Evolutionary conservation across 2,329 filamentous ascomycete species (phyloP), one percentile per base, ranked within the genome.

Genomic region (Xylaria sp.): DNA sequence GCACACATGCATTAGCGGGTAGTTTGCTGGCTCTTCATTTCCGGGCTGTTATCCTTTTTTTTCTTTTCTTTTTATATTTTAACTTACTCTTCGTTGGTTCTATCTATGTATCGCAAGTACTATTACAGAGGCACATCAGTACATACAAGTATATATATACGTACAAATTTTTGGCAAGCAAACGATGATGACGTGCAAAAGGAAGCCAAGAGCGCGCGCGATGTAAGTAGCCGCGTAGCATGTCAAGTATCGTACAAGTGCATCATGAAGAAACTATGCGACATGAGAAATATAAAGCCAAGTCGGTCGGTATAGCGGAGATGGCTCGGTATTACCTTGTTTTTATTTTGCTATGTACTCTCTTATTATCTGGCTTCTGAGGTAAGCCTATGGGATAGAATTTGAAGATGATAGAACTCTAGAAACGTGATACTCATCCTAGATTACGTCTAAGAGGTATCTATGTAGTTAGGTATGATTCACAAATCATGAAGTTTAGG

Each of bases 1-100:
- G 55, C 60, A 64, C 37, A 69, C 13, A 61, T 63, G 65, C 70
- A 68, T 68, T 60, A 66, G 60, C 61, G 54, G 59, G 63, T 62
- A 62, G 69, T 65, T 64, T 61, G 44, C 59, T 60, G 60, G 60
- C 51, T 59, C 60, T 40, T 62, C 51, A 35, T 64, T 53, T 65
- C 50, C 42, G 10, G 25, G 42, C 50, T 48, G 32, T 47, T n/a
- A 42, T 65, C 12, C 23, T 55, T 32, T 25, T 35, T n/a, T 2
- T 40, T 13, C 16, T 13, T 40, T 12, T 40, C 16, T 40, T 40
- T 40, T 40, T 13, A 18, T 13, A 16, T 40, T 13, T 40, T 40
- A 13, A 13, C 61, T 59, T 40, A 9, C 9, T 51, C 53, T 53
- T 63, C 23, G 9, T 42, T 63, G 37, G 61, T 58, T 58, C 23